phyloP scores from a whole-genome alignment of 768 basidiomycete genomes.

The Antrodiella citrinella region DNA sequence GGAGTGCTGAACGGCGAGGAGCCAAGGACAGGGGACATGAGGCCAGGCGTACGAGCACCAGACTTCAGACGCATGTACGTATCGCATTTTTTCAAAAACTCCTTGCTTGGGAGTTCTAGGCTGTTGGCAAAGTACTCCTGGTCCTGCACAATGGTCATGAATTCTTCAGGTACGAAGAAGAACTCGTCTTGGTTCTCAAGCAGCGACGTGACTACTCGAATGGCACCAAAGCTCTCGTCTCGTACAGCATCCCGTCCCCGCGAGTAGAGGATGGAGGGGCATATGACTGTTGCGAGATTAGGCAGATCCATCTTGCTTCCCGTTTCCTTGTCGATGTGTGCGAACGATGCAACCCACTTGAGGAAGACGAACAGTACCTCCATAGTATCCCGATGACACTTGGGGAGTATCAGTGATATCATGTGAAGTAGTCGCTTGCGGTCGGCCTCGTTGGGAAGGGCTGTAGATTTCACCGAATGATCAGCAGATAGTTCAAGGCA shows the following conservation, averaged over 20 bases:
- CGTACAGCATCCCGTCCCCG: conserved; percentile 76
- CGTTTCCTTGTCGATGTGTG: conserved; percentile 88
- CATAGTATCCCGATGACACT: conserved; percentile 92
- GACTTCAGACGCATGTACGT: conserved; percentile 76
- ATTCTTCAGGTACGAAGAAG: conserved; percentile 90
- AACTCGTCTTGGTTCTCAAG: conserved; percentile 94
- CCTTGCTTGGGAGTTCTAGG: conserved; percentile 86
- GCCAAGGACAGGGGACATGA: conserved; percentile 28
- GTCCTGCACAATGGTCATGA: conserved; percentile 78
- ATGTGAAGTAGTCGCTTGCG: conserved; percentile 81
- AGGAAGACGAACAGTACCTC: conserved; percentile 97
- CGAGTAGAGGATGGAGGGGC: conserved; percentile 95
- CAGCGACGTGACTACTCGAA: conserved; percentile 77
- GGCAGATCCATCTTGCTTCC: conserved; percentile 97
- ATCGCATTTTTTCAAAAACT: conserved; percentile 92
- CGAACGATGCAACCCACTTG: conserved; percentile 99
- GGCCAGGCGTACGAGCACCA: conserved; percentile 41
- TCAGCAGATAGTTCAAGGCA: conserved; percentile 8
- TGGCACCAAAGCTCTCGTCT: conserved; percentile 89
- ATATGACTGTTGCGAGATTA: conserved; percentile 95
- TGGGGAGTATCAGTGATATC: conserved; percentile 79
- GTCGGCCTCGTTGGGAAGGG: conserved; percentile 64
- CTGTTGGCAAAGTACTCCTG: conserved; percentile 88
- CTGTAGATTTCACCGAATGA: conserved; percentile 44
- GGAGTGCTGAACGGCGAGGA: conserved; percentile 26